Base-by-base conservation (phyloP, 2,329 filamentous ascomycete species). In the Knoxdaviesia proteae region DNA sequence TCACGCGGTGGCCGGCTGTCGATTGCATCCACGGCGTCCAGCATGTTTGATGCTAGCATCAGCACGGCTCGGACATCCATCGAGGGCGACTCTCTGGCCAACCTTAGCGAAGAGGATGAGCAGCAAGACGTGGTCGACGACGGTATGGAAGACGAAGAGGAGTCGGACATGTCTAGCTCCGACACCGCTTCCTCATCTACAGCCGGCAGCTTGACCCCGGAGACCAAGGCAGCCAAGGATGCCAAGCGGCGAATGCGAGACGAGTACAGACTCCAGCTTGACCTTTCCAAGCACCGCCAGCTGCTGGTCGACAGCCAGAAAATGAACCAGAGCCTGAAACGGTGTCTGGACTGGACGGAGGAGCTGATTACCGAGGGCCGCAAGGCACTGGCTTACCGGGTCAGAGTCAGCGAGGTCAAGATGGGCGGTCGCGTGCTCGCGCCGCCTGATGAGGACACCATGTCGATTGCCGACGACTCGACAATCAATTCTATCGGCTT, bases 301-400 rank as follows among this genome's bases (percentile, higher is more conserved):
- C 65, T 96, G 1, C 71, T 98, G 6, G 65, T 86, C 36, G 87
- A 94, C 56, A 90, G 81, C 50, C 86, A 94, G 54, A 92, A 86
- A 62, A 86, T 96, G 67, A 96, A 94, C 55, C 83, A 92, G 56
- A 93, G 83, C 56, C 70, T 98, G 39, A 92, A 84, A 57, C 72
- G 84, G 40, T 98, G 90, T 57, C 68, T 94, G 34, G 77, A 77
- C 49, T 88, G 84, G 72, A 92, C 87, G 0, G 88, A 98, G 54
- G 78, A 82, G 48, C 69, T 98, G 38, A 94, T 98, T 56, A 78
- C 74, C 40, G 86, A 94, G 51, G 90, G 81, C 5, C 81, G 77
- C 53, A 88, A 84, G 54, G 90, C 90, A 0, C 68, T 98, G 2
- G 79, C 80, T 40, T 94, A 94, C 55, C 69, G 73, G 45, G 83